Percentiles rank a stretch among this genome's conserved stretches.
Conservation (phyloP, 2,329 filamentous ascomycete species). For the Phaeophleospora eucalypticola region DNA sequence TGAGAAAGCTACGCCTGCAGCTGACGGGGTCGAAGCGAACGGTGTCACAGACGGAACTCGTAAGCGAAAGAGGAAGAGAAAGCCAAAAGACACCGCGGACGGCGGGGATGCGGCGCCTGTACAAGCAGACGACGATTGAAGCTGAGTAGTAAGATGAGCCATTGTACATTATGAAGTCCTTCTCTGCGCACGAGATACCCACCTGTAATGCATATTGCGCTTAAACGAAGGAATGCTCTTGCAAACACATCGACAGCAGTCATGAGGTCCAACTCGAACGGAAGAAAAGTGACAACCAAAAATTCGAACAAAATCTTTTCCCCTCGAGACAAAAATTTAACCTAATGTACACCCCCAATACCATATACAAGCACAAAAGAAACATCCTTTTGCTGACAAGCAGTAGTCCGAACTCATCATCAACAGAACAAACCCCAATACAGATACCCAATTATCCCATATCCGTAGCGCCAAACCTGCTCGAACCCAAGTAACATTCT, state of each 20-base stretch:
- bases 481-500: background rate
- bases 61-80: slow-evolving; percentile 23
- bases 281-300: too few species aligned
- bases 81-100: slow-evolving; percentile 17
- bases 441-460: too few species aligned
- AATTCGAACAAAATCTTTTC: too few species aligned
- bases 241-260: too few species aligned
- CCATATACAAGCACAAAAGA: background rate
- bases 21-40: slow-evolving; percentile 3
- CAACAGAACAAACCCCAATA: too few species aligned
- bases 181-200: background rate
- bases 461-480: background rate
- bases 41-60: slow-evolving; percentile 11
- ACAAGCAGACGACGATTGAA: background rate
- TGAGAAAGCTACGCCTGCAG: slow-evolving; percentile 18
- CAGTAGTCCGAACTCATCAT: too few species aligned
- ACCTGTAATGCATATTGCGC: background rate
- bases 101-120: background rate
- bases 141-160: background rate
- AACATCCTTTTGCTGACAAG: background rate
- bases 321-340: background rate
- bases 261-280: too few species aligned
- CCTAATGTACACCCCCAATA: background rate
- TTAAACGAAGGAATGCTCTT: too few species aligned
- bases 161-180: background rate